Conservation (phyloP, 805 yeast genomes). For the Metschnikowia bowlesiae region DNA sequence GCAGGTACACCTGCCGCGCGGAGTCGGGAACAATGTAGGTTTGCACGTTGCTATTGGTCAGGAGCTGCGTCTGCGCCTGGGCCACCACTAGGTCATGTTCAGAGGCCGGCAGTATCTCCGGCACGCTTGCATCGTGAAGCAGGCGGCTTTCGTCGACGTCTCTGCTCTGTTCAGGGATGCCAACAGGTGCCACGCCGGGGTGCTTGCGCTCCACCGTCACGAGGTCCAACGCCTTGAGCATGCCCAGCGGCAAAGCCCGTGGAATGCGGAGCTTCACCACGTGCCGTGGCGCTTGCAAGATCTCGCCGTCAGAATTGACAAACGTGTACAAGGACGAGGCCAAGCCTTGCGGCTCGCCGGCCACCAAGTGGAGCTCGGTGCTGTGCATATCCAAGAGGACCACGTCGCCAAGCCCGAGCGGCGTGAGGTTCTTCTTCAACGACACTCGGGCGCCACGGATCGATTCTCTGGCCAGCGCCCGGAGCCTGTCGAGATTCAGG, state of each 20-base stretch:
- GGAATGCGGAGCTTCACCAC: conserved; percentile 54
- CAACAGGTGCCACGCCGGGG: conserved; percentile 34
- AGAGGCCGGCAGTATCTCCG: neutral
- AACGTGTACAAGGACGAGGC: conserved; percentile 55
- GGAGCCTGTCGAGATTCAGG: neutral
- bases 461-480: neutral
- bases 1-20: conserved; percentile 29
- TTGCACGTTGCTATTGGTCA: conserved; percentile 30
- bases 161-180: conserved; percentile 27
- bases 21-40: conserved; percentile 33
- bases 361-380: conserved; percentile 50
- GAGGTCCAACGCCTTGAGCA: conserved; percentile 32
- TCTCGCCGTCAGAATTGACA: conserved; percentile 53
- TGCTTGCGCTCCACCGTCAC: conserved; percentile 26
- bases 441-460: conserved; percentile 8
- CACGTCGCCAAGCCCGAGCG: conserved; percentile 54
- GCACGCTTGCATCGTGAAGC: neutral
- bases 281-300: conserved; percentile 43
- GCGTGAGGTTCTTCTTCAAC: conserved; percentile 5
- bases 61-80: conserved; percentile 9
- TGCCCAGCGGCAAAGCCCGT: conserved; percentile 38
- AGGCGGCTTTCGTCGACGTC: neutral
- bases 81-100: neutral
- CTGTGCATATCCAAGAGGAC: conserved; percentile 48
- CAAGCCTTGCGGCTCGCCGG: conserved; percentile 45